These are phyloP conservation scores for Amylostereum areolatum DNA, from an alignment of 1,284 basidiomycete genomes.

Conservation along the genomic window DNA sequence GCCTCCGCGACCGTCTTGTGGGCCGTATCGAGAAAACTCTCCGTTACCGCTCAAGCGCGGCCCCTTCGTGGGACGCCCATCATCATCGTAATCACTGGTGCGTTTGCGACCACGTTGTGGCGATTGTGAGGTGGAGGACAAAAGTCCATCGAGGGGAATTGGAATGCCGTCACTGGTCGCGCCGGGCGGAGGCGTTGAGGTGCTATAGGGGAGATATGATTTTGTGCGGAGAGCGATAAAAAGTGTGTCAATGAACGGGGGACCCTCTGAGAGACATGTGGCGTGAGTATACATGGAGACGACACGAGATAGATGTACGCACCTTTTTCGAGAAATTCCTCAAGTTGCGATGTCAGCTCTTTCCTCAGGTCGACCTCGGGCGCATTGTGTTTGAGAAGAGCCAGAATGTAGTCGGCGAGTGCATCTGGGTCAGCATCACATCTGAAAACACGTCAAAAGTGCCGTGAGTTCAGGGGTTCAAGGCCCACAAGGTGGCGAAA, in stretches of 20 bases:
- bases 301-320: slow-evolving; percentile 17
- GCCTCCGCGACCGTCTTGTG: slow-evolving; percentile 19
- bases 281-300: neutral
- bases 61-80: slow-evolving; percentile 61
- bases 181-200: slow-evolving; percentile 30
- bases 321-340: slow-evolving; percentile 92
- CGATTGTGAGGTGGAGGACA: slow-evolving; percentile 36
- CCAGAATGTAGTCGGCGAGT: slow-evolving; percentile 91
- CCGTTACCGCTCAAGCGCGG: slow-evolving; percentile 57
- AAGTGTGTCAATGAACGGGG: slow-evolving; percentile 76
- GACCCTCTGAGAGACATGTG: slow-evolving; percentile 47
- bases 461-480: slow-evolving; percentile 8
- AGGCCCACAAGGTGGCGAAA: slow-evolving; percentile 10
- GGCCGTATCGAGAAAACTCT: slow-evolving; percentile 54
- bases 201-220: slow-evolving; percentile 71
- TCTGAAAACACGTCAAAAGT: slow-evolving; percentile 37
- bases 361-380: slow-evolving; percentile 78
- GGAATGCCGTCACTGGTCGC: slow-evolving; percentile 59
- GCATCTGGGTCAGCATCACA: slow-evolving; percentile 95
- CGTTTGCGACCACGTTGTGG: slow-evolving; percentile 60
- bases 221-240: slow-evolving; percentile 79
- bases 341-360: slow-evolving; percentile 73
- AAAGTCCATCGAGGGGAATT: slow-evolving; percentile 65
- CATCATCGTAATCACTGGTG: slow-evolving; percentile 54
- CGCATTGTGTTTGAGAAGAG: slow-evolving; percentile 88